phyloP scores from a whole-genome alignment of 73 alveolate genomes.

The Loxodes magnus region DNA sequence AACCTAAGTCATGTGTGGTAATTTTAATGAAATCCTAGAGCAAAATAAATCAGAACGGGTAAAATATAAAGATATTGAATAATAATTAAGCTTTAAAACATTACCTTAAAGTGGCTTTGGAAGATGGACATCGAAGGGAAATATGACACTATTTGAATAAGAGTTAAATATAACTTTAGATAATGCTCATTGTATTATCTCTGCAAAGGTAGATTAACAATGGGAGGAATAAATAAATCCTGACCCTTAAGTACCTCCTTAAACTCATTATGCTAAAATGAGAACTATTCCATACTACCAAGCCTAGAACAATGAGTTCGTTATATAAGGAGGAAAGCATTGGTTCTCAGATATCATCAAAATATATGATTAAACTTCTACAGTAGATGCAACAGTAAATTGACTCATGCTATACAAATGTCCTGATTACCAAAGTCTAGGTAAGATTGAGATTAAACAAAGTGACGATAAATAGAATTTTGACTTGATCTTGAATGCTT shows the following conservation, averaged over 20 bases:
- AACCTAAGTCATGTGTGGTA: constrained; percentile 14
- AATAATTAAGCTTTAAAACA: constrained; percentile 7
- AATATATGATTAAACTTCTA: no score
- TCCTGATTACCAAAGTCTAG: no score
- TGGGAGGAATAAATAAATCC: constrained; percentile 46
- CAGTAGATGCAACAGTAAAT: no score
- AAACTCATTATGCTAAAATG: constrained; percentile 40
- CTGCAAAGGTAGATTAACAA: constrained; percentile 48
- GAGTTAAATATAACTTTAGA: constrained; percentile 14
- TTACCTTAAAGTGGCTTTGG: constrained; percentile 16
- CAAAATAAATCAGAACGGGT: constrained; percentile 2
- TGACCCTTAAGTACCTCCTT: constrained; percentile 60
- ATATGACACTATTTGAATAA: background rate
- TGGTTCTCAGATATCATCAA: no score
- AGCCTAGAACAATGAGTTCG: background rate
- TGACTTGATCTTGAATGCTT: no score
- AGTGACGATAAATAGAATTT: no score
- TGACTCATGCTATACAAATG: no score
- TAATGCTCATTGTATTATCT: constrained; percentile 15
- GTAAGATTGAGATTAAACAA: no score
- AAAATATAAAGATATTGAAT: no score
- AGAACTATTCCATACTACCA: constrained; percentile 17
- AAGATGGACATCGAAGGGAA: constrained; percentile 11
- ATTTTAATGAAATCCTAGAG: constrained; percentile 4
- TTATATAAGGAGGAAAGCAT: constrained; percentile 1